Base-by-base conservation (phyloP, 768 basidiomycete species). In the Agaricus subrufescens region DNA sequence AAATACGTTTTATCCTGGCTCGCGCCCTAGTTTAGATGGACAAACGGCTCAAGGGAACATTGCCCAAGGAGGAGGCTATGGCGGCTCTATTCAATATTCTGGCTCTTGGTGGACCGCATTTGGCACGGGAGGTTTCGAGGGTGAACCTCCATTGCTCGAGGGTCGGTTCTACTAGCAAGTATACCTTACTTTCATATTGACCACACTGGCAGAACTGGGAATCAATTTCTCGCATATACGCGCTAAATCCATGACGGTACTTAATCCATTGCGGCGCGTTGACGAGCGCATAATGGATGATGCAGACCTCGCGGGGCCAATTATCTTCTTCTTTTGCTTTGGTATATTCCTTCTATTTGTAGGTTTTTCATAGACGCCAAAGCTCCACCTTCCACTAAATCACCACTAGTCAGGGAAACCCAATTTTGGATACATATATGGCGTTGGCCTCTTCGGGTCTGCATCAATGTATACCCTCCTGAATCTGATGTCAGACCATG, bases 391-490 rank as follows among this genome's bases (percentile, higher is more conserved):
- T 61, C 58, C 62, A 47, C 52, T 56, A 12, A 57, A 48, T 45
- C 40, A 8, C 30, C 53, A 52, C 31, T 39, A 99, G 97, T 97
- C 96, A 5, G 97, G 97, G 57, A 98, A 97, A 76, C 91, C 92
- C 3, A 97, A 98, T 68, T 99, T 99, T 71, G 94, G 91, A 48
- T 98, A 98, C 70, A 98, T 98, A 57, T 99, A 99, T 69, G 97
- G 96, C 38, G 91, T 99, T 60, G 96, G 90, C 52, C 82, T 98
- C n/a, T 83, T 98, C 63, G 97, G 97, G 52, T 93, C 89, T 6
- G 80, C 83, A 11, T 92, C 93, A 27, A 87, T 98, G 67, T 98
- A 98, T 78, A 84, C 87, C 51, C 86, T 99, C 57, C 82, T 99
- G 60, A 98, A 99, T 69, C 80, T 98, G 61, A 98, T 99, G 97